phyloP scores from a whole-genome alignment of 345 rosid species.

The Eucalyptus albens region DNA sequence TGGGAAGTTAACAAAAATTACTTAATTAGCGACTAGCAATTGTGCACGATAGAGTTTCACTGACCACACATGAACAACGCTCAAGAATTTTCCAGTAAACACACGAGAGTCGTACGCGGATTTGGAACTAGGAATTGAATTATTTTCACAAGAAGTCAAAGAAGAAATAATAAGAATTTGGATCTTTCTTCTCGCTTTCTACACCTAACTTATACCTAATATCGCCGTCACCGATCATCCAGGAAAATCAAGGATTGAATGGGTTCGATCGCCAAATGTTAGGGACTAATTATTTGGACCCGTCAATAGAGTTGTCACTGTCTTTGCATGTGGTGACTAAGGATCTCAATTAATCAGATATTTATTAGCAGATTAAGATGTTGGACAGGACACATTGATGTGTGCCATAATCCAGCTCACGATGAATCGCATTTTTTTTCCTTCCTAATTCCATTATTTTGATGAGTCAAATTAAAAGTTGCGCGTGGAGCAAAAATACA shows the following conservation, averaged over 20 bases:
- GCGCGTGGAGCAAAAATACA: background rate
- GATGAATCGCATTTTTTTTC: background rate
- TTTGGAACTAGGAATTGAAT: background rate
- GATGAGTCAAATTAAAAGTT: background rate
- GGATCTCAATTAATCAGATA: background rate
- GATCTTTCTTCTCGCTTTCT: background rate
- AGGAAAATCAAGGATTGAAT: background rate
- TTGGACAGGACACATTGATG: background rate
- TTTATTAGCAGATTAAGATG: background rate
- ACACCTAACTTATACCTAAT: background rate
- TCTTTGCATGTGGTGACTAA: background rate
- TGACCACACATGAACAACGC: background rate
- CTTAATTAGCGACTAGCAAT: background rate
- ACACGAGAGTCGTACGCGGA: background rate
- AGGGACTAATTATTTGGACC: background rate
- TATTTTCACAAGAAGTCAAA: background rate
- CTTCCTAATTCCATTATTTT: background rate
- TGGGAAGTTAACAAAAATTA: background rate
- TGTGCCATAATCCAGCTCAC: background rate
- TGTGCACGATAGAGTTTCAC: background rate
- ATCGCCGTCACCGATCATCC: background rate
- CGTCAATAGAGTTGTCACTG: background rate
- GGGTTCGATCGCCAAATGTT: background rate
- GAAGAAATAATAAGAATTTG: background rate
- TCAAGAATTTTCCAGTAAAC: background rate